Conservation (phyloP, 2,329 filamentous ascomycete species). For the Exophiala bonariae region DNA sequence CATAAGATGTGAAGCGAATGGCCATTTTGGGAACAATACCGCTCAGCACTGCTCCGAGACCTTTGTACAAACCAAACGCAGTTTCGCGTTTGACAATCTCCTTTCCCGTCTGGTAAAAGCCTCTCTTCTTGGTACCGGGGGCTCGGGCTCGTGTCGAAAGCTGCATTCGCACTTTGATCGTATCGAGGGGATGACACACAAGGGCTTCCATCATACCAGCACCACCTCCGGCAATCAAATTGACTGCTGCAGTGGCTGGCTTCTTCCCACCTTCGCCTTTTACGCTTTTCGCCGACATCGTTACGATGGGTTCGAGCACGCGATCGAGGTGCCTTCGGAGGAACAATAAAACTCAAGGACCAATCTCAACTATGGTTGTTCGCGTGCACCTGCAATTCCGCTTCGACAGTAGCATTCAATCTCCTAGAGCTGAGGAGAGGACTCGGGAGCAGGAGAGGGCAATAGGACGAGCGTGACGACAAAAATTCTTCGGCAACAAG, state of each 20-base stretch:
- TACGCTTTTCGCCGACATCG: slow-evolving; percentile 61
- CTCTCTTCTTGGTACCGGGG: slow-evolving; percentile 78
- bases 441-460: not conserved
- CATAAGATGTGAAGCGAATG: slow-evolving; percentile 96
- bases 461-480: not conserved
- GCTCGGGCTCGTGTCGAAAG: slow-evolving; percentile 81
- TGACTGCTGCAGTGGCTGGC: slow-evolving; percentile 82
- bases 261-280: slow-evolving; percentile 65
- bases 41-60: slow-evolving; percentile 91
- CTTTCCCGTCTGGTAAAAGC: slow-evolving; percentile 81
- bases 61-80: slow-evolving; percentile 92
- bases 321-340: not conserved
- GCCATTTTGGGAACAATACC: slow-evolving; percentile 99
- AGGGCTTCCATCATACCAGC: slow-evolving; percentile 99
- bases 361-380: not conserved
- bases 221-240: slow-evolving; percentile 95
- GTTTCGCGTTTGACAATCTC: slow-evolving; percentile 91
- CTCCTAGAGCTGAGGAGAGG: not conserved
- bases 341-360: not conserved
- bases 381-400: not conserved
- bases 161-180: slow-evolving; percentile 99
- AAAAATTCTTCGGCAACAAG: slow-evolving; percentile 12
- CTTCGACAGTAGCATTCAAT: not conserved
- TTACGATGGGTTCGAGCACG: slow-evolving; percentile 15
- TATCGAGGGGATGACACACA: slow-evolving; percentile 91